Evolutionary conservation across 257 asterid genomes (phyloP), one percentile per base, ranked within the genome.

Genomic region (Salvia hispanica): DNA sequence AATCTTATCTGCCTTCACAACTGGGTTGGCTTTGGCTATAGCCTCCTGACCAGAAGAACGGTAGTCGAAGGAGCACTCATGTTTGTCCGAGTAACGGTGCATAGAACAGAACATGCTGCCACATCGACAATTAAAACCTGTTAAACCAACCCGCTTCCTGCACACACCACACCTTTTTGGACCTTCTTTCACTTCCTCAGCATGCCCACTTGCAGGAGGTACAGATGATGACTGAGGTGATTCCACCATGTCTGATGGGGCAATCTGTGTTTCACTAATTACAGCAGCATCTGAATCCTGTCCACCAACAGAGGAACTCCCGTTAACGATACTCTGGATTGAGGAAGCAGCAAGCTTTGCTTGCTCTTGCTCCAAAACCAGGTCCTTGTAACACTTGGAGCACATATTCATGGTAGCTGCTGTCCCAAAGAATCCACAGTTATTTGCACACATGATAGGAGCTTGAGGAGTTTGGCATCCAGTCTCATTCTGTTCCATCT

Each of bases 321-420:
- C 88, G 4, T 84, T 82, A 54, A 86, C 84, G 14, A 82, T 80
- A 71, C 79, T 82, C 81, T 86, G 84, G 64, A 84, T 60, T n/a
- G 94, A 86, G 13, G 94, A 82, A 48, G 86, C 86, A 3, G 85
- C 88, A 45, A 84, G 73, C 47, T 80, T 78, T 31, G 83, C 85
- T 64, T 84, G 94, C 57, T 86, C 86, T 77, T 86, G 86, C 72
- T 86, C 82, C 70, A 86, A 59, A 25, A 74, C 78, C 11, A 73
- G 3, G 76, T 82, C 90, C 66, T 84, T 86, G 81, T 84, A 82
- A 66, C 94, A 86, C 84, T 86, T 86, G 67, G 94, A 86, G 78
- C 94, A 86, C 94, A 86, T 84, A 77, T 86, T 82, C 90, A 82
- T 84, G 47, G 86, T 84, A 33, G 94, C 79, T 10, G 90, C 86